Percentiles rank a stretch among this genome's conserved stretches.
phyloP scores from a whole-genome alignment of 2,329 filamentous ascomycete species.

The Ascocoryne sarcoides region DNA sequence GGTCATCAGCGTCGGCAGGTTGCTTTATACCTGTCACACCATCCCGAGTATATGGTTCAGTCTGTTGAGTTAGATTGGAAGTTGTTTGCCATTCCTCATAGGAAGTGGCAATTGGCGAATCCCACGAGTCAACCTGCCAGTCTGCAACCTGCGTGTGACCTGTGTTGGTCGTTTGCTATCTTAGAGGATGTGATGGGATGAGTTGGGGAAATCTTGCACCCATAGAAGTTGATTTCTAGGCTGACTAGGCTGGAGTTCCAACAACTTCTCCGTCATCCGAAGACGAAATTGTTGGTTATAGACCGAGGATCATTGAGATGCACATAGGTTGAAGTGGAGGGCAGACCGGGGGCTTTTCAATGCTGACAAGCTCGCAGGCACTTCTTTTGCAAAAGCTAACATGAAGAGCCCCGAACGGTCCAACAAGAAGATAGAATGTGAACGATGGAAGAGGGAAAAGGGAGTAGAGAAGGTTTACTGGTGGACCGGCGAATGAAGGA shows the following conservation, averaged over 20 bases:
- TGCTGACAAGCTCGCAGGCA: slow-evolving; percentile 15
- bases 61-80: slow-evolving; percentile 21
- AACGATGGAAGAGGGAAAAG: too few relatives aligned
- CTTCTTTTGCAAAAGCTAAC: background rate
- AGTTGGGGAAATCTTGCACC: slow-evolving; percentile 18
- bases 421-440: too few relatives aligned
- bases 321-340: slow-evolving; percentile 20
- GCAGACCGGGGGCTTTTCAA: slow-evolving; percentile 16
- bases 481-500: too few relatives aligned
- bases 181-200: slow-evolving; percentile 17
- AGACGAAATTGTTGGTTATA: slow-evolving; percentile 15
- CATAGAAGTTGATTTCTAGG: slow-evolving; percentile 12
- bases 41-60: slow-evolving; percentile 26
- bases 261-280: slow-evolving; percentile 16
- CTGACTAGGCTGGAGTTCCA: slow-evolving; percentile 10
- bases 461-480: too few relatives aligned
- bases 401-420: too few relatives aligned
- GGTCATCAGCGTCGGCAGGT: slow-evolving; percentile 19
- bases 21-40: slow-evolving; percentile 27
- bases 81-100: slow-evolving; percentile 23
- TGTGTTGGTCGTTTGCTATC: slow-evolving; percentile 22
- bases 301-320: slow-evolving; percentile 15
- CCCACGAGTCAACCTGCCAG: slow-evolving; percentile 9
- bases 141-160: slow-evolving; percentile 16
- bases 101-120: slow-evolving; percentile 14